Conservation (phyloP, 441 rosid species). For the Lepidium campestre region DNA sequence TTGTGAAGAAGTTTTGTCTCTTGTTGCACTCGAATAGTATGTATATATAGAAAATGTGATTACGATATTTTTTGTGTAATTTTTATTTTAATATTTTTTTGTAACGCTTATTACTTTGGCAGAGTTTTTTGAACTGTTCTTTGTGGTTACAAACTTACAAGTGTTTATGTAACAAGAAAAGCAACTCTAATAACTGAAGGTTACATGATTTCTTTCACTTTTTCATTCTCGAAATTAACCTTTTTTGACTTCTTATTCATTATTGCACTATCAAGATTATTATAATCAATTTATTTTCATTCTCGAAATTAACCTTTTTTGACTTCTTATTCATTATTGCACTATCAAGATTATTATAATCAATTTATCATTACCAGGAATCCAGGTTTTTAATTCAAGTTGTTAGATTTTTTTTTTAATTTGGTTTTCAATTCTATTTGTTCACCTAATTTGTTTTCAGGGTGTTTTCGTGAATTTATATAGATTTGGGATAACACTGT, state of each 20-base stretch:
- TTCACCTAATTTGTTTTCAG: not conserved
- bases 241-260: slow-evolving; percentile 17
- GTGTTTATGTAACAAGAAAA: slow-evolving; percentile 12
- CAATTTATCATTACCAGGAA: not conserved
- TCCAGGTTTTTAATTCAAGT: not conserved
- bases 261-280: not conserved
- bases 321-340: slow-evolving; percentile 5
- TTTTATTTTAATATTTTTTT: not conserved
- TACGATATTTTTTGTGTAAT: not conserved
- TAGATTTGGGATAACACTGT: not conserved
- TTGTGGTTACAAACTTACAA: slow-evolving; percentile 3
- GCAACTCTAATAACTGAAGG: slow-evolving; percentile 10
- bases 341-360: not conserved
- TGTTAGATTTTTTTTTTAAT: not conserved
- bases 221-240: not conserved
- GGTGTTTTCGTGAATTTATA: not conserved
- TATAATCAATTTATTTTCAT: not conserved
- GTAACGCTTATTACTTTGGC: slow-evolving; percentile 21
- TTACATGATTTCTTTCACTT: not conserved
- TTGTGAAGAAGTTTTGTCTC: not conserved
- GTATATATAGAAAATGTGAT: not conserved
- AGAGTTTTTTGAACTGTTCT: not conserved
- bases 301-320: slow-evolving; percentile 13
- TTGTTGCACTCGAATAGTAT: not conserved
- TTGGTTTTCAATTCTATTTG: not conserved